Conservation (phyloP, 257 asterid species). For the Prunella vulgaris region DNA sequence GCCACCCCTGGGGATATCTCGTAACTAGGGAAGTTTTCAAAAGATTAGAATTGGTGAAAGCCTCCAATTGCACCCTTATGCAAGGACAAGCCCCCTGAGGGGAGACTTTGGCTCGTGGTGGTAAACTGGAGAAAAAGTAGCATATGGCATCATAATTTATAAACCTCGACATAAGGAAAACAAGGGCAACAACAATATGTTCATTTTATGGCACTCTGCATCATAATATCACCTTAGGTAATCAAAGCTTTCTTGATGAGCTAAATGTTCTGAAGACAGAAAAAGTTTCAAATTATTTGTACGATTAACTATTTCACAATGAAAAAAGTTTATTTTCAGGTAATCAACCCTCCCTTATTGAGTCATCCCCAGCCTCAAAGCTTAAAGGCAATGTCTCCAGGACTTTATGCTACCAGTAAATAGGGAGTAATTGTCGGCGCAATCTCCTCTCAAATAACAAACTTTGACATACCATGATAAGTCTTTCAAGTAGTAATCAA, state of each 20-base stretch:
- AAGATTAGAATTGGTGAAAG: constrained; percentile 31
- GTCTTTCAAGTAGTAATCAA: background rate
- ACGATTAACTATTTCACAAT: too few species aligned
- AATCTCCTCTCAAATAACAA: background rate
- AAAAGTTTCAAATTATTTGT: background rate
- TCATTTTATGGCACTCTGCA: constrained; percentile 6
- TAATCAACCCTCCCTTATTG: background rate
- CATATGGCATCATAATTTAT: constrained; percentile 9
- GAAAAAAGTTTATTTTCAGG: background rate
- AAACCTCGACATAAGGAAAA: background rate
- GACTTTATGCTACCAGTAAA: background rate
- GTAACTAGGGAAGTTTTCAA: constrained; percentile 38
- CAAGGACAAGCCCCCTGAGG: constrained; percentile 51
- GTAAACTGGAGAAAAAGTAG: constrained; percentile 38
- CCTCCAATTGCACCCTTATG: constrained; percentile 46
- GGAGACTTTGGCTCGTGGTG: constrained; percentile 45
- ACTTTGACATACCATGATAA: background rate
- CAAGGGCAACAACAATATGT: background rate
- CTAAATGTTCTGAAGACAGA: background rate
- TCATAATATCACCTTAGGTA: background rate
- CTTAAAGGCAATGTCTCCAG: constrained; percentile 2
- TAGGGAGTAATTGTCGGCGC: background rate
- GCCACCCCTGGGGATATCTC: constrained; percentile 42
- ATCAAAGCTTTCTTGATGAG: constrained; percentile 11
- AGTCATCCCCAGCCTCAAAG: background rate